These are phyloP conservation scores for Piper longum DNA, from an alignment of 164 flowering plant genomes.

Conservation along the genomic window DNA sequence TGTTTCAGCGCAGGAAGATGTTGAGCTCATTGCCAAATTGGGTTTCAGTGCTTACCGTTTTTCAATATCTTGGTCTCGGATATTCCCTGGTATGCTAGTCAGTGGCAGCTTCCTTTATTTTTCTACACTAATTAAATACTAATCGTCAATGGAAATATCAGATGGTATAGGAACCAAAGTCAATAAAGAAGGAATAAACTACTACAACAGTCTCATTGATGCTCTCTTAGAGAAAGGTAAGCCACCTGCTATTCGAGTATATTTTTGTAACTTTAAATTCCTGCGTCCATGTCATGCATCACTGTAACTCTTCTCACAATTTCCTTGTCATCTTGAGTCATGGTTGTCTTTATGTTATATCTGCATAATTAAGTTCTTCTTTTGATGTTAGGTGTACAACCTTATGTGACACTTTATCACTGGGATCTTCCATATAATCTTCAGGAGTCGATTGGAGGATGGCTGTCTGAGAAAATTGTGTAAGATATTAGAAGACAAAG, in stretches of 20 bases:
- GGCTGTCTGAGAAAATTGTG: constrained; percentile 67
- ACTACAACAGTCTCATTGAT: constrained; percentile 72
- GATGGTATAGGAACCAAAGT: constrained; percentile 77
- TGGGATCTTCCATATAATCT: constrained; percentile 90
- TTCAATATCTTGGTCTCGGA: constrained; percentile 92
- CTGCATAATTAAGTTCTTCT: not conserved
- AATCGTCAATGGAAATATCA: constrained; percentile 7
- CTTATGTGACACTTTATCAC: constrained; percentile 68
- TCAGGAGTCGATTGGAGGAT: constrained; percentile 67
- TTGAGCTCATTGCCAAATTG: constrained; percentile 62
- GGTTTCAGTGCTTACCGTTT: constrained; percentile 86
- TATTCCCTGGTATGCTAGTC: constrained; percentile 55
- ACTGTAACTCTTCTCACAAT: not conserved
- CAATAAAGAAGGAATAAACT: constrained; percentile 57
- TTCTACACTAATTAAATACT: not conserved
- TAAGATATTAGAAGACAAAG: constrained; percentile 20
- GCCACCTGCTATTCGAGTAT: not conserved
- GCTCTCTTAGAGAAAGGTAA: constrained; percentile 67
- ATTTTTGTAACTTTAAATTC: not conserved
- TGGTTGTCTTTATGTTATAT: not conserved
- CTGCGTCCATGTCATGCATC: constrained; percentile 1
- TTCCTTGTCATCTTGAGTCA: too few species aligned
- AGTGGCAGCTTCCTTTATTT: not conserved
- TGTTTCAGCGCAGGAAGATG: constrained; percentile 57
- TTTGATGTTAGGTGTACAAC: constrained; percentile 53